These are phyloP conservation scores for Saccharomycopsis schoenii DNA, from an alignment of 805 yeast genomes.

Conservation along the genomic window DNA sequence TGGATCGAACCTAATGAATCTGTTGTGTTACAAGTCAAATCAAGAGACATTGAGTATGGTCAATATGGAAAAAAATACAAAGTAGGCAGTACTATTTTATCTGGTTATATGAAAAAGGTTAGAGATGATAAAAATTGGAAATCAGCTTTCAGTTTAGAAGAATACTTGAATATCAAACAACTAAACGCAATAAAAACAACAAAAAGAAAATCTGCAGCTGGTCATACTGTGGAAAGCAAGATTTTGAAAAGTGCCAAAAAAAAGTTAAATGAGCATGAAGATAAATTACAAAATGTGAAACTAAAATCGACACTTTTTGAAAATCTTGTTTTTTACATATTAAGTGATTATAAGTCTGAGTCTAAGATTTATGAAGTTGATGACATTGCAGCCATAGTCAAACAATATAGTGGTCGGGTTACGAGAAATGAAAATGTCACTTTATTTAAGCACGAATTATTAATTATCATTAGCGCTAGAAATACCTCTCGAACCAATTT, in stretches of 20 bases:
- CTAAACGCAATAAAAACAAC: constrained; percentile 18
- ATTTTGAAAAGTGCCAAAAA: constrained; percentile 19
- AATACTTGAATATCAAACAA: constrained; percentile 35
- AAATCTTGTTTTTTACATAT: constrained; percentile 38
- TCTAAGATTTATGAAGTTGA: constrained; percentile 24
- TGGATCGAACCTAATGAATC: constrained; percentile 80
- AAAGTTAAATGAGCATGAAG: constrained; percentile 19
- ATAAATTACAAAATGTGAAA: constrained; percentile 18
- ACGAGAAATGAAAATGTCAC: constrained; percentile 26
- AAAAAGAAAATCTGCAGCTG: constrained; percentile 22
- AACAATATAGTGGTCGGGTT: constrained; percentile 43
- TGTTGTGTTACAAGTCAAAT: constrained; percentile 73
- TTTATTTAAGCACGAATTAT: constrained; percentile 15
- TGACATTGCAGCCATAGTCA: constrained; percentile 31
- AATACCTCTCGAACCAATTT: constrained; percentile 31
- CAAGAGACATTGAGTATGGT: constrained; percentile 54
- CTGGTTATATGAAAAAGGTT: constrained; percentile 61
- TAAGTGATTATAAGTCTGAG: constrained; percentile 35
- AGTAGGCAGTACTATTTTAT: constrained; percentile 61
- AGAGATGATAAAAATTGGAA: constrained; percentile 59
- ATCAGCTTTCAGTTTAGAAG: constrained; percentile 45
- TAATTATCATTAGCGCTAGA: constrained; percentile 31
- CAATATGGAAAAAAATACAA: constrained; percentile 39
- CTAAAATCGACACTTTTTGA: constrained; percentile 31
- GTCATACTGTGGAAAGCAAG: constrained; percentile 19